Conservation (phyloP, 768 basidiomycete species). For the Amanita rimosa region DNA sequence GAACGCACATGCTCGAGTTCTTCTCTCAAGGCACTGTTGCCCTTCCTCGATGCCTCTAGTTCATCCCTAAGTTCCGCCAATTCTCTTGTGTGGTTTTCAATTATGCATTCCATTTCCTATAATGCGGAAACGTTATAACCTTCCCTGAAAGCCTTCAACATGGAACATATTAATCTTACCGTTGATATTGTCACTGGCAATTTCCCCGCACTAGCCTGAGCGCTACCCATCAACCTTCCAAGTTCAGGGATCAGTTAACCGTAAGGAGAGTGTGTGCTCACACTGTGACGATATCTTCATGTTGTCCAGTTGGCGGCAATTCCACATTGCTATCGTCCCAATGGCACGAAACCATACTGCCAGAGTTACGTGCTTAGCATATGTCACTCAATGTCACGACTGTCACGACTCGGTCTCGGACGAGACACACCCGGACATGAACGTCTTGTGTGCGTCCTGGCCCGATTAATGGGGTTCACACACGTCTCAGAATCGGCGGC, state of each 20-base stretch:
- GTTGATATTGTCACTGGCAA: neutral
- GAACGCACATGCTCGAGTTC: neutral
- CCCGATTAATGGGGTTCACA: slow-evolving; percentile 72
- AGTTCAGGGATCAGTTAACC: neutral
- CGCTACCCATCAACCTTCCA: neutral
- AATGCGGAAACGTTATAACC: slow-evolving; percentile 25
- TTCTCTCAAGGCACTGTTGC: neutral
- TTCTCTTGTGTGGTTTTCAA: slow-evolving; percentile 21
- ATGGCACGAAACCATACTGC: too few relatives aligned
- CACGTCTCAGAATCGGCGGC: slow-evolving; percentile 85
- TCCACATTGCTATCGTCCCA: too few relatives aligned
- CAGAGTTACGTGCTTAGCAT: too few relatives aligned
- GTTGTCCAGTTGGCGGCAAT: neutral
- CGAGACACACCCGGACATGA: slow-evolving; percentile 84
- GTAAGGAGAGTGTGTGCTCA: neutral
- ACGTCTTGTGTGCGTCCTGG: slow-evolving; percentile 54
- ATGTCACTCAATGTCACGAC: too few relatives aligned
- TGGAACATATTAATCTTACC: neutral
- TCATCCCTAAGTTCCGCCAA: slow-evolving; percentile 16
- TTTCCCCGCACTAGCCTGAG: neutral
- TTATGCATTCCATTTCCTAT: slow-evolving; percentile 23
- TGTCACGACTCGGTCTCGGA: too few relatives aligned
- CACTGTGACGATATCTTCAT: neutral
- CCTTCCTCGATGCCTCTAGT: neutral
- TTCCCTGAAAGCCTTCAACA: too few relatives aligned